Evolutionary conservation across 805 yeast genomes (phyloP).

Genomic region (Ogataea wickerhamii): DNA sequence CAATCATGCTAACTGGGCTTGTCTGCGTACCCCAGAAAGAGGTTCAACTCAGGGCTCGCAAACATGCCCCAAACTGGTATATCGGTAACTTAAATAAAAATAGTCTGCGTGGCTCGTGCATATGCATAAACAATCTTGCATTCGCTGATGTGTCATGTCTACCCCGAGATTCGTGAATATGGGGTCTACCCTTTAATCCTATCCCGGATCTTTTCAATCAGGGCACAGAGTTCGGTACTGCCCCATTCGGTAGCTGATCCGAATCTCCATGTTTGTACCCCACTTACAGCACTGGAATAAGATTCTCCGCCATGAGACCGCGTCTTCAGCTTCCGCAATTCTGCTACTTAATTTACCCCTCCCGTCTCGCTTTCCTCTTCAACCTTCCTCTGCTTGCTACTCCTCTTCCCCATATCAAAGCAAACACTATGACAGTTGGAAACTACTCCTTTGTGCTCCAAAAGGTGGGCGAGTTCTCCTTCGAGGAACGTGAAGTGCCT

Average conservation of each 20-base stretch:
- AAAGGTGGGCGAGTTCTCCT: constrained; percentile 12
- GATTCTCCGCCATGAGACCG: too few species aligned
- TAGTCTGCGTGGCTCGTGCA: background rate
- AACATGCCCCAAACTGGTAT: background rate
- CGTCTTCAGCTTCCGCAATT: background rate
- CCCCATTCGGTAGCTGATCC: background rate
- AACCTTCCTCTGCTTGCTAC: constrained; percentile 1
- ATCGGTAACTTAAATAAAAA: constrained; percentile 1
- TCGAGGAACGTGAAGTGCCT: constrained; percentile 26
- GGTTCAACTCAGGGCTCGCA: background rate
- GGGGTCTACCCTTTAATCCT: too few species aligned
- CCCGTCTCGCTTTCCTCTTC: constrained; percentile 1
- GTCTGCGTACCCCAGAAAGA: too few species aligned
- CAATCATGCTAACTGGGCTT: too few species aligned
- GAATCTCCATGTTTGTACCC: background rate
- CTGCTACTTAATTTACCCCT: constrained; percentile 3
- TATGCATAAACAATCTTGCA: background rate
- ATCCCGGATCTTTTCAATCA: background rate
- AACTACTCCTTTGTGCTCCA: constrained; percentile 11
- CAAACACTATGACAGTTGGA: constrained; percentile 1
- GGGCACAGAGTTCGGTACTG: background rate
- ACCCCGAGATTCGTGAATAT: too few species aligned
- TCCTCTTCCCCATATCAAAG: background rate
- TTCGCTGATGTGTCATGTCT: background rate
- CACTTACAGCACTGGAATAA: too few species aligned